phyloP scores from a whole-genome alignment of 306 rosid genomes.

The Acacia crassicarpa region DNA sequence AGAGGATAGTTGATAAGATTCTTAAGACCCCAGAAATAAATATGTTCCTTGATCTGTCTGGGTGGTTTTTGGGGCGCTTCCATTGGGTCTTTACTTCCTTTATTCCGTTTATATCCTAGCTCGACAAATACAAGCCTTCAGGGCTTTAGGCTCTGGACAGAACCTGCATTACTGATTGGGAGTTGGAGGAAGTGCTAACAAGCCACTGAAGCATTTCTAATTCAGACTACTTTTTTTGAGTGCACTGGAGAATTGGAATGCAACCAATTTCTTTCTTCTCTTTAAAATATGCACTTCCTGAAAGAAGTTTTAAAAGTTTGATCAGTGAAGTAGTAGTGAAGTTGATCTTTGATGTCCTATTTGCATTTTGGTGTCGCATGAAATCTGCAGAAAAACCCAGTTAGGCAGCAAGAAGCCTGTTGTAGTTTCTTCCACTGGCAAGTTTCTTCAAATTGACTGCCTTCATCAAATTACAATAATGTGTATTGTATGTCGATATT shows the following conservation, averaged over 20 bases:
- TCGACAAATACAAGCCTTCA: slow-evolving; percentile 4
- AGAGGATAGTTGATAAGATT: not conserved
- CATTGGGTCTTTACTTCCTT: slow-evolving; percentile 1
- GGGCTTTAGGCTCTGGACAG: slow-evolving; percentile 22
- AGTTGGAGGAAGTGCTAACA: not conserved
- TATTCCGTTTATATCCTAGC: slow-evolving; percentile 9
- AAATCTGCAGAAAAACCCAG: slow-evolving; percentile 16
- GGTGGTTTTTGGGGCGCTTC: not conserved
- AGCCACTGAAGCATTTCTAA: not conserved
- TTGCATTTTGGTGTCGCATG: slow-evolving; percentile 23
- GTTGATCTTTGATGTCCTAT: not conserved
- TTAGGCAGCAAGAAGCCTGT: slow-evolving; percentile 6
- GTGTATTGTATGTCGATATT: slow-evolving; percentile 15
- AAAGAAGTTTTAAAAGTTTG: not conserved
- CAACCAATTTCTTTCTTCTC: not conserved
- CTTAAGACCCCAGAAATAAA: slow-evolving; percentile 6
- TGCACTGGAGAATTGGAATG: not conserved
- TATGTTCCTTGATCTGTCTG: not conserved
- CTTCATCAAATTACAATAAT: not conserved
- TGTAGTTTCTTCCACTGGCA: slow-evolving; percentile 6
- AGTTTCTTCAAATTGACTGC: slow-evolving; percentile 15
- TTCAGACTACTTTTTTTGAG: not conserved
- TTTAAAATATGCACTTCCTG: slow-evolving; percentile 1
- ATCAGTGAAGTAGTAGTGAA: not conserved
- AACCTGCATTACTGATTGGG: slow-evolving; percentile 7